Percentiles rank a stretch among this genome's conserved stretches.
Conservation (phyloP, 257 asterid genomes). For the Rauvolfia tetraphylla region DNA sequence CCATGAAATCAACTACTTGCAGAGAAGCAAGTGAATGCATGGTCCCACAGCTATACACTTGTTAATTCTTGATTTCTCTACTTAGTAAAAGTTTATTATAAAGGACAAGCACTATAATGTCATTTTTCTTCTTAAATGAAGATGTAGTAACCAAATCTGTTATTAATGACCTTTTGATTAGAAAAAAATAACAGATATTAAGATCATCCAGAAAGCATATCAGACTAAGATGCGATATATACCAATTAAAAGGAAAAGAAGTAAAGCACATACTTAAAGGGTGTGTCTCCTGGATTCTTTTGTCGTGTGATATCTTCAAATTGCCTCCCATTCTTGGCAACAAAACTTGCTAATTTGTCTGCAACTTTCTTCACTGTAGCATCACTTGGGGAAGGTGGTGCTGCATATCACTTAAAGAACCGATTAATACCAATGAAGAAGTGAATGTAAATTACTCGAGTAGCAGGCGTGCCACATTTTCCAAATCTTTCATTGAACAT, state of each 20-base stretch:
- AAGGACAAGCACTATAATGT: not conserved
- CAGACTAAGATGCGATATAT: not conserved
- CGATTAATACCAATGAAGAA: conserved; percentile 88
- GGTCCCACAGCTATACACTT: not conserved
- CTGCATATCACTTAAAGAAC: conserved; percentile 99
- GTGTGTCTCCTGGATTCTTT: conserved; percentile 96
- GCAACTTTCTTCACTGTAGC: conserved; percentile 90
- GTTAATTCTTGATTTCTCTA: not conserved
- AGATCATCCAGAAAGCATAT: not conserved
- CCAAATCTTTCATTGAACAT: conserved; percentile 82
- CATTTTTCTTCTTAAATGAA: not conserved
- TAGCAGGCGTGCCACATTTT: conserved; percentile 60
- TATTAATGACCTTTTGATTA: not conserved
- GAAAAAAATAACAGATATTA: not conserved
- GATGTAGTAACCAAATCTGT: not conserved
- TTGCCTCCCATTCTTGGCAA: conserved; percentile 94
- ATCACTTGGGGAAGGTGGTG: conserved; percentile 85
- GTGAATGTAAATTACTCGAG: conserved; percentile 81
- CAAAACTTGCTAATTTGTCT: conserved; percentile 91
- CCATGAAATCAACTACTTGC: not conserved
- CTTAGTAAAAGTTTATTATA: not conserved
- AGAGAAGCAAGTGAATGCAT: not conserved
- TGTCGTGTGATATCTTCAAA: conserved; percentile 85
- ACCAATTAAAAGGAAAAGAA: not conserved
- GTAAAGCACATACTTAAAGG: conserved; percentile 62